These are phyloP conservation scores for Carpinus fangiana DNA, from an alignment of 306 rosid species.

Conservation along the genomic window DNA sequence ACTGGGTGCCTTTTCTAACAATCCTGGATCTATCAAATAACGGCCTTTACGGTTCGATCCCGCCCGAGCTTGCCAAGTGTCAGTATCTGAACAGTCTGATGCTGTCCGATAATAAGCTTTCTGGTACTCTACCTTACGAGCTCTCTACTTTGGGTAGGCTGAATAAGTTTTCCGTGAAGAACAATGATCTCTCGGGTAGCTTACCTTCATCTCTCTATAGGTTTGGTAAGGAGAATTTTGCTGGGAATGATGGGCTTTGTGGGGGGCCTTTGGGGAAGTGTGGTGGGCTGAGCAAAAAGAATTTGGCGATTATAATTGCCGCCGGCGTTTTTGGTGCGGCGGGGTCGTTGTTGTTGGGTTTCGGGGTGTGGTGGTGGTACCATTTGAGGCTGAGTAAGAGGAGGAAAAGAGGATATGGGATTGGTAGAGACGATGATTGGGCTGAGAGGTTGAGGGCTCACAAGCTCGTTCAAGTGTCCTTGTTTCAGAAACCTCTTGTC, in stretches of 20 bases:
- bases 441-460: constrained; percentile 70
- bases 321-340: constrained; percentile 97
- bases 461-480: constrained; percentile 77
- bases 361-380: constrained; percentile 97
- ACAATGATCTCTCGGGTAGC: constrained; percentile 61
- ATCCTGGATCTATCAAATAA: constrained; percentile 63
- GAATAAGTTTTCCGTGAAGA: constrained; percentile 57
- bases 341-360: constrained; percentile 67
- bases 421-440: constrained; percentile 60
- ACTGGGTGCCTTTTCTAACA: constrained; percentile 72
- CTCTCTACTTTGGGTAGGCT: constrained; percentile 58
- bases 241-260: constrained; percentile 74
- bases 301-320: constrained; percentile 81
- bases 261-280: constrained; percentile 85
- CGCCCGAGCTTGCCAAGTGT: constrained; percentile 53
- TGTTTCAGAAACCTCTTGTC: constrained; percentile 92
- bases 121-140: constrained; percentile 68
- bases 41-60: constrained; percentile 54
- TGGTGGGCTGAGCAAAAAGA: constrained; percentile 83
- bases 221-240: constrained; percentile 46
- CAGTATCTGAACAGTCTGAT: constrained; percentile 53
- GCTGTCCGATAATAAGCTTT: constrained; percentile 53
- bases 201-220: constrained; percentile 44
- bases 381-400: constrained; percentile 54
- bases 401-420: constrained; percentile 48